A percentile compares a stretch with the other conserved stretches of the same genome.
Conservation (phyloP, 495 filamentous ascomycete genomes). For the Aspergillus nidulans region DNA sequence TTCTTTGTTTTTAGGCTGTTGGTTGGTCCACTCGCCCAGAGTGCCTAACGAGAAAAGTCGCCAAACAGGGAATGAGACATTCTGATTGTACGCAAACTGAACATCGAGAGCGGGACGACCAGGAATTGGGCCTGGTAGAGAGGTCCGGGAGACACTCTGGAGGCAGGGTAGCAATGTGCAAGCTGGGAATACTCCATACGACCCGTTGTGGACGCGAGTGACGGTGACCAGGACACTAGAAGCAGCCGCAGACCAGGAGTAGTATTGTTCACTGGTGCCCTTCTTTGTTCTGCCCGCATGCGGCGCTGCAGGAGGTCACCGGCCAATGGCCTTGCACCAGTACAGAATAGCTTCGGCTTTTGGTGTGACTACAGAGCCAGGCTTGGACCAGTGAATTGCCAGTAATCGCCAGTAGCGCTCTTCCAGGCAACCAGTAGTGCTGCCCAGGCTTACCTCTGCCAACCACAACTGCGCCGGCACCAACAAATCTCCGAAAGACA, state of each 20-base stretch:
- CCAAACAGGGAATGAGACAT: conserved; percentile 13
- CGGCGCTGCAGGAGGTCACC: conserved; percentile 29
- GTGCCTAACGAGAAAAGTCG: background rate
- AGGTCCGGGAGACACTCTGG: background rate
- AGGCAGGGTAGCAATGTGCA: conserved; percentile 5
- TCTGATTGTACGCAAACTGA: conserved; percentile 3
- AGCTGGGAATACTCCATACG: background rate
- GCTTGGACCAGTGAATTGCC: conserved; percentile 2
- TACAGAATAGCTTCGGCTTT: conserved; percentile 3
- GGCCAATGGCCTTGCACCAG: conserved; percentile 12
- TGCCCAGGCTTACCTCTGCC: conserved; percentile 6
- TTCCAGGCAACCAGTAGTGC: background rate
- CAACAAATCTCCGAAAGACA: conserved; percentile 10
- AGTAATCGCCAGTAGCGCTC: background rate
- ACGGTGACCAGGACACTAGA: too few species aligned
- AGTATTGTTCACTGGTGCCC: conserved; percentile 1
- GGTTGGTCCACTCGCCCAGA: conserved; percentile 2
- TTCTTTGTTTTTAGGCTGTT: conserved; percentile 17
- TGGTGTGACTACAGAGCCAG: too few species aligned
- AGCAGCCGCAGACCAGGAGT: background rate
- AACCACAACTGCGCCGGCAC: conserved; percentile 2
- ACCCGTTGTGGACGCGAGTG: too few species aligned
- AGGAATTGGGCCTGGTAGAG: background rate
- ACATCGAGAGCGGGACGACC: background rate
- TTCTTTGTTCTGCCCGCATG: conserved; percentile 40